Conservation (phyloP, 2,329 filamentous ascomycete genomes). For the Monosporascus sp. region DNA sequence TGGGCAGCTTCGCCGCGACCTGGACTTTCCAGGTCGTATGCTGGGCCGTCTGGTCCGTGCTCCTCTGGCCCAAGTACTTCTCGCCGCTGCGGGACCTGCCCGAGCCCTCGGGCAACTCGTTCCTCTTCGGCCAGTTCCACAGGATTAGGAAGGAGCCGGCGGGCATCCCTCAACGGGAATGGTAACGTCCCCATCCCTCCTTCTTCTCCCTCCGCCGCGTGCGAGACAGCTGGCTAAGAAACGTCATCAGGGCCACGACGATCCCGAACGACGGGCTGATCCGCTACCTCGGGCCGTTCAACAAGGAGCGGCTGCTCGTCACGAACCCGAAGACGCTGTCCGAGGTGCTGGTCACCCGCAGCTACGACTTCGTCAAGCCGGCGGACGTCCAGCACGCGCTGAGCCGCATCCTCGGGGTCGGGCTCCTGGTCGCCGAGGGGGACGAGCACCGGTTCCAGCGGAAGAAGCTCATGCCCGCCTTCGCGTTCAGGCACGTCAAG, state of each 20-base stretch:
- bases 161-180: conserved; percentile 41
- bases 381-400: conserved; percentile 47
- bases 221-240: conserved; percentile 9
- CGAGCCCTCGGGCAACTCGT: conserved; percentile 37
- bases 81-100: conserved; percentile 47
- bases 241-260: conserved; percentile 44
- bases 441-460: conserved; percentile 16
- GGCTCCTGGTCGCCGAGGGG: conserved; percentile 78
- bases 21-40: conserved; percentile 31
- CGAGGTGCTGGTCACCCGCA: conserved; percentile 64
- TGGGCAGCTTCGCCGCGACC: conserved; percentile 27
- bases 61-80: conserved; percentile 44
- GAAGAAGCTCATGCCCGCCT: conserved; percentile 14
- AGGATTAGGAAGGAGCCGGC: conserved; percentile 34
- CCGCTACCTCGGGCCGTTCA: conserved; percentile 49
- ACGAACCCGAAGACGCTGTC: conserved; percentile 60
- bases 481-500: conserved; percentile 14
- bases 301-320: conserved; percentile 32
- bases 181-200: conserved; percentile 30
- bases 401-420: conserved; percentile 61
- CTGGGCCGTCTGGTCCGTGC: conserved; percentile 36
- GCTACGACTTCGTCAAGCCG: conserved; percentile 67
- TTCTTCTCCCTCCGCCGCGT: background rate
- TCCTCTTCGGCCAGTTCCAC: conserved; percentile 42
- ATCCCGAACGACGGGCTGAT: conserved; percentile 66